These are phyloP conservation scores for Trichosanthes truncata DNA, from an alignment of 306 rosid genomes.

Conservation along the genomic window DNA sequence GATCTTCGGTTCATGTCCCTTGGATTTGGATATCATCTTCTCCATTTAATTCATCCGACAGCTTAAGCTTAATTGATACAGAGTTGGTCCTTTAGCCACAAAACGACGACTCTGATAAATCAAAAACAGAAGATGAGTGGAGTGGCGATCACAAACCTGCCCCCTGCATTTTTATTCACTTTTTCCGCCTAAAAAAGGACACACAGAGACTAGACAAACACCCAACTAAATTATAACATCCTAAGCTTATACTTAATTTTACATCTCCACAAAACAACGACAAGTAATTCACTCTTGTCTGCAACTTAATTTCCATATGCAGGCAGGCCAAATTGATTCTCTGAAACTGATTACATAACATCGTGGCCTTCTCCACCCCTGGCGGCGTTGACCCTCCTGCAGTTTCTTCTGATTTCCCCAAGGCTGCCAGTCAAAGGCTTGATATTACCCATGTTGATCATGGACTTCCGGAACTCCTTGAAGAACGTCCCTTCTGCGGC, in stretches of 20 bases:
- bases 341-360: neutral
- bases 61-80: neutral
- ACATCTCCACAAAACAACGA: neutral
- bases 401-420: constrained; percentile 27
- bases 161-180: neutral
- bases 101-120: neutral
- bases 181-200: neutral
- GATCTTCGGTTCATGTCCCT: neutral
- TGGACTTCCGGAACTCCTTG: constrained; percentile 41
- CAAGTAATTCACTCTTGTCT: neutral
- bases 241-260: neutral
- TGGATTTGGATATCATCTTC: neutral
- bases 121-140: neutral
- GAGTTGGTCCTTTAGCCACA: neutral
- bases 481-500: neutral
- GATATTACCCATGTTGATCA: constrained; percentile 73
- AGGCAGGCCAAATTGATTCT: neutral
- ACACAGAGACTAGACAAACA: neutral
- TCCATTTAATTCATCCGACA: neutral
- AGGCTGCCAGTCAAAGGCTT: constrained; percentile 43
- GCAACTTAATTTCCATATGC: neutral
- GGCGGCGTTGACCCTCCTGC: constrained; percentile 18
- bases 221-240: neutral
- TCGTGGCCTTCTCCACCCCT: neutral
- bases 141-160: neutral